Percentiles rank a stretch among this genome's conserved stretches.
phyloP scores from a whole-genome alignment of 305 asterid species.

The Fraxinus velutina region DNA sequence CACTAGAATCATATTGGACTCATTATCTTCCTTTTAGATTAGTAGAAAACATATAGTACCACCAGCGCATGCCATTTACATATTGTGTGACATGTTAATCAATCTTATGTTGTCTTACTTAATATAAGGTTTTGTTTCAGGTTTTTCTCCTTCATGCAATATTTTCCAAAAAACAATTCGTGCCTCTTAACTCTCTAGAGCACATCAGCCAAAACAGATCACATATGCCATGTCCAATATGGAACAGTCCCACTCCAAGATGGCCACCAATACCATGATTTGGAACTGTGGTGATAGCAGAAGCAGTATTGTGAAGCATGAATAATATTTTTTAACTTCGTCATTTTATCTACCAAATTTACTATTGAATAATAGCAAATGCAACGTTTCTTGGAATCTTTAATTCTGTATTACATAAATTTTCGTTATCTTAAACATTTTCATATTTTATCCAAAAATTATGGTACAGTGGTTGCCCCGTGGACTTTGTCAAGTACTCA shows the following conservation, averaged over 20 bases:
- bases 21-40: background rate
- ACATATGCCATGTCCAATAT: background rate
- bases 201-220: conserved; percentile 2
- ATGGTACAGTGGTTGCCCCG: background rate
- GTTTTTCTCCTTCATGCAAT: background rate
- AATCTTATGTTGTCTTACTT: background rate
- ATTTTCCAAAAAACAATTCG: background rate
- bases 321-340: background rate
- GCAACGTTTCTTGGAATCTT: background rate
- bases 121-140: background rate
- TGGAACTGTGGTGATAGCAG: background rate
- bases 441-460: conserved; percentile 10
- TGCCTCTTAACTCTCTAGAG: conserved; percentile 1
- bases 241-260: background rate
- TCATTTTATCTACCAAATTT: conserved; percentile 2
- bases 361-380: background rate
- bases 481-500: background rate
- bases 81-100: background rate
- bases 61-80: background rate
- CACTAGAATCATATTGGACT: background rate
- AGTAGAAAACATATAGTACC: background rate
- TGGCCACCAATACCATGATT: background rate
- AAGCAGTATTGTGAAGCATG: background rate
- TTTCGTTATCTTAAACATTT: background rate
- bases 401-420: conserved; percentile 1